phyloP scores from a whole-genome alignment of 768 basidiomycete genomes.

The Suillus weaverae region DNA sequence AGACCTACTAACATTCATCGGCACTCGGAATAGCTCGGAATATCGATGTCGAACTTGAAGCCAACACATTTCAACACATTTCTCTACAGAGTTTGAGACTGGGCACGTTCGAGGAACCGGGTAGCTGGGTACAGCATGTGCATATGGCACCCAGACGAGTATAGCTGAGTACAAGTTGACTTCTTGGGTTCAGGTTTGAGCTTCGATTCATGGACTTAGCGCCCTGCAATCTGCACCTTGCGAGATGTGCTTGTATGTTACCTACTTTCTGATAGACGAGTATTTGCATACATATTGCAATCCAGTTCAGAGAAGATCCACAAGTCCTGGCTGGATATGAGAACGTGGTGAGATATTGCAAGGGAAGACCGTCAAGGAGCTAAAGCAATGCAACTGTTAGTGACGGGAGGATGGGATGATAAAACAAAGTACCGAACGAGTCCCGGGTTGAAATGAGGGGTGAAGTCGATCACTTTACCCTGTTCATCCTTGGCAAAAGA shows the following conservation, averaged over 20 bases:
- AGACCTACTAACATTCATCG: neutral
- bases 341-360: slow-evolving; percentile 1
- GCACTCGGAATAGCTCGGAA: too few species aligned
- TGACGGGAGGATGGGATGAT: neutral
- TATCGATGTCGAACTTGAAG: neutral
- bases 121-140: neutral
- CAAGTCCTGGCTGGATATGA: neutral
- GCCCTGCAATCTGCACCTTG: neutral
- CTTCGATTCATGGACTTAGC: neutral
- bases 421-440: neutral
- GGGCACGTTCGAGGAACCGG: neutral
- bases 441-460: slow-evolving; percentile 4
- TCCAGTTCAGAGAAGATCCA: neutral
- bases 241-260: neutral
- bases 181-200: neutral
- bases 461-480: slow-evolving; percentile 20
- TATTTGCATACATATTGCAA: neutral
- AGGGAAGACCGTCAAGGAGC: neutral
- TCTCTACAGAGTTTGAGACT: neutral
- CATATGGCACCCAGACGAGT: neutral
- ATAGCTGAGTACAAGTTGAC: neutral
- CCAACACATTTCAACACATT: neutral
- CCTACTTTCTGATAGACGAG: neutral
- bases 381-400: neutral
- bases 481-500: slow-evolving; percentile 19